Conservation (phyloP, 305 asterid species). For the Monarda citriodora region DNA sequence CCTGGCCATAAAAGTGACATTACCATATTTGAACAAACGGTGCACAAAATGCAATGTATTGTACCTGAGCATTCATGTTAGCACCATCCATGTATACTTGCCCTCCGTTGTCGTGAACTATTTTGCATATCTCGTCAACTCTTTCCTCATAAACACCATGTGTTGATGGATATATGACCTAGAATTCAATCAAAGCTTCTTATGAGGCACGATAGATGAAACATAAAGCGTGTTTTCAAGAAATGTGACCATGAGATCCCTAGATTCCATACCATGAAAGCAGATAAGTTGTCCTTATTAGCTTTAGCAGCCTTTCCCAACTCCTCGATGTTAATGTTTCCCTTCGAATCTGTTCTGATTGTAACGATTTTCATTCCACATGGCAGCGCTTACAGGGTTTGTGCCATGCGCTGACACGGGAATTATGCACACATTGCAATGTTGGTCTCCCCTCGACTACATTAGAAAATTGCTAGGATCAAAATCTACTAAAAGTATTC, state of each 20-base stretch:
- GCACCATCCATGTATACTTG: conserved; percentile 99
- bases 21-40: no score
- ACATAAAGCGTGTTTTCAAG: neutral
- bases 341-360: conserved; percentile 95
- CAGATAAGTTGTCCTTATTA: conserved; percentile 73
- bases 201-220: neutral
- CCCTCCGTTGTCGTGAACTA: conserved; percentile 93
- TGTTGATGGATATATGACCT: conserved; percentile 99
- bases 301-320: conserved; percentile 87
- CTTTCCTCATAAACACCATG: conserved; percentile 99
- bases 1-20: no score
- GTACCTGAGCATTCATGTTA: conserved; percentile 95
- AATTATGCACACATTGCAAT: conserved; percentile 92
- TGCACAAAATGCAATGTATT: conserved; percentile 16
- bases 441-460: conserved; percentile 94
- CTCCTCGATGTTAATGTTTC: conserved; percentile 93
- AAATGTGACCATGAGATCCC: neutral
- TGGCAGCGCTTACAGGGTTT: conserved; percentile 98
- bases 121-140: conserved; percentile 88
- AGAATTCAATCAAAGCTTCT: conserved; percentile 12
- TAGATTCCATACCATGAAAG: conserved; percentile 73
- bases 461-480: conserved; percentile 7
- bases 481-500: neutral
- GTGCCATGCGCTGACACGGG: conserved; percentile 99
- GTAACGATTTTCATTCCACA: conserved; percentile 97